phyloP scores from a whole-genome alignment of 1,139 yeast species.

The Pneumocystis oryctolagi region DNA sequence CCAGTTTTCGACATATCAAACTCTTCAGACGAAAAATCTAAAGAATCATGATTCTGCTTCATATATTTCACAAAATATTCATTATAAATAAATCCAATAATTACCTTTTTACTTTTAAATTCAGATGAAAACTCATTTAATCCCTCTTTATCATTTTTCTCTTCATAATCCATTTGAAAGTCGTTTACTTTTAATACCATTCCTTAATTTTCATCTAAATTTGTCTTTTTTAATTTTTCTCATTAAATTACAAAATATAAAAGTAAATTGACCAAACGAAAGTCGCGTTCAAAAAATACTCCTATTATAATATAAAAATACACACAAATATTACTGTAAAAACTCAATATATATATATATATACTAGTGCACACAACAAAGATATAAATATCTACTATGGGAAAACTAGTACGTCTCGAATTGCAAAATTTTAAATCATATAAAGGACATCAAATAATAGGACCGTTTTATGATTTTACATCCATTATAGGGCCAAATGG shows the following conservation, averaged over 20 bases:
- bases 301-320: not conserved
- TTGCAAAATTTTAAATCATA: conserved; percentile 83
- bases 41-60: not conserved
- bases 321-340: not conserved
- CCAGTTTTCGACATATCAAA: not conserved
- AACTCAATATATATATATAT: not conserved
- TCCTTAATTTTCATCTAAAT: not conserved
- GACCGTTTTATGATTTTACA: conserved; percentile 60
- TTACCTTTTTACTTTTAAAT: not conserved
- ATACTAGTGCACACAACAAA: not conserved
- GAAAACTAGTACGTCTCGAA: conserved; percentile 59
- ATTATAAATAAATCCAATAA: not conserved
- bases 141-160: not conserved
- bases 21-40: not conserved
- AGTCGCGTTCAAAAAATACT: not conserved
- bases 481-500: conserved; percentile 97
- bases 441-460: conserved; percentile 57
- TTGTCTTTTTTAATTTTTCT: not conserved
- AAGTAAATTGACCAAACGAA: not conserved
- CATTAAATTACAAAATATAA: not conserved
- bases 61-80: not conserved
- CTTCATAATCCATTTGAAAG: not conserved
- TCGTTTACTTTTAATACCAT: not conserved
- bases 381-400: conserved; percentile 34
- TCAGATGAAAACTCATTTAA: not conserved